These are phyloP conservation scores for Corchorus olitorius DNA, from an alignment of 345 rosid genomes.

Conservation along the genomic window DNA sequence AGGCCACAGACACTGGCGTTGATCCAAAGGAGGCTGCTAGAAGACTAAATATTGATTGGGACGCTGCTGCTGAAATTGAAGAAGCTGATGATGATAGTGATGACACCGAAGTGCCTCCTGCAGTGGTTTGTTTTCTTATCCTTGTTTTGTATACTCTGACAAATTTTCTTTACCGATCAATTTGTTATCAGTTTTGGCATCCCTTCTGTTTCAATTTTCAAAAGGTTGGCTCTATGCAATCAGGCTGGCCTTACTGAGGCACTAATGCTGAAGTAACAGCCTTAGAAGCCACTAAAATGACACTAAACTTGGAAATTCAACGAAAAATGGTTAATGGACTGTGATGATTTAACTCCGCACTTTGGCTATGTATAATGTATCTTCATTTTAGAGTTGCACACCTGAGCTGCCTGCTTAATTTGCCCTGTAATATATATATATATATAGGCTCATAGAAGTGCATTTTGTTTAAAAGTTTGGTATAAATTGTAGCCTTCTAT, in stretches of 20 bases:
- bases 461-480: not conserved
- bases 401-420: not conserved
- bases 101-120: conserved; percentile 67
- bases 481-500: not conserved
- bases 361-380: no score
- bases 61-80: conserved; percentile 90
- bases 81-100: conserved; percentile 44
- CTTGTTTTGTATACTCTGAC: conserved; percentile 15
- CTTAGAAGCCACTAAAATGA: not conserved
- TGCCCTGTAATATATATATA: not conserved
- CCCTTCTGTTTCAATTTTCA: conserved; percentile 10
- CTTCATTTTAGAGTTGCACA: not conserved
- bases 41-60: conserved; percentile 91
- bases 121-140: conserved; percentile 62
- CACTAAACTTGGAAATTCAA: not conserved
- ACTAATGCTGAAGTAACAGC: not conserved
- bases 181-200: not conserved
- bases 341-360: not conserved
- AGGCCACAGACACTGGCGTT: conserved; percentile 83
- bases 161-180: not conserved
- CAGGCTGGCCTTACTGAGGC: conserved; percentile 9
- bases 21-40: conserved; percentile 80
- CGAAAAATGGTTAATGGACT: not conserved
- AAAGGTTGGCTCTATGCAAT: conserved; percentile 3
- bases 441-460: not conserved